A percentile compares a stretch with the other conserved stretches of the same genome.
phyloP scores from a whole-genome alignment of 2,329 filamentous ascomycete genomes.

The Penicillium sp. region DNA sequence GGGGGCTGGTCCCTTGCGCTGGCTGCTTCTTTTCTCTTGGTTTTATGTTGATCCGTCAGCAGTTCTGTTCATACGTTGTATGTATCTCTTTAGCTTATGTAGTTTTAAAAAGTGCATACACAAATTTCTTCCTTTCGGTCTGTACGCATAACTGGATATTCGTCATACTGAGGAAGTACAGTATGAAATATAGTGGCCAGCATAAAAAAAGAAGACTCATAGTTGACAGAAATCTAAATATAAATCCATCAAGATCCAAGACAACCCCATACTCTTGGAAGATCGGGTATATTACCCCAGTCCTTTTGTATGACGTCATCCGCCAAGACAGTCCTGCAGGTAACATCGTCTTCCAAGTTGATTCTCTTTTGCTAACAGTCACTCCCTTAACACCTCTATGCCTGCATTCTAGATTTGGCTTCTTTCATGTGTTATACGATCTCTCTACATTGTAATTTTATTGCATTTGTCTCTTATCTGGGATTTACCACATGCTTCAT shows the following conservation, averaged over 20 bases:
- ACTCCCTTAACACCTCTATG: background rate
- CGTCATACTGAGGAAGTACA: too few relatives aligned
- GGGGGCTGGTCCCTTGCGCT: slow-evolving; percentile 36
- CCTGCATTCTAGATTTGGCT: background rate
- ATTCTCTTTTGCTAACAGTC: background rate
- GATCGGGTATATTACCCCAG: background rate
- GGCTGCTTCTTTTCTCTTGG: slow-evolving; percentile 26
- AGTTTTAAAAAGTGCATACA: slow-evolving; percentile 22
- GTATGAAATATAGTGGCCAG: too few relatives aligned
- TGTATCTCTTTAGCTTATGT: slow-evolving; percentile 14
- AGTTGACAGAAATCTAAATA: background rate
- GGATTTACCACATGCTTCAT: background rate
- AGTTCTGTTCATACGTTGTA: slow-evolving; percentile 17
- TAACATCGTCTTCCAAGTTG: background rate
- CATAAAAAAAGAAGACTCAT: too few relatives aligned
- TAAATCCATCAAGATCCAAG: background rate
- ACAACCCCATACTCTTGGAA: background rate
- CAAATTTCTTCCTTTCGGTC: background rate
- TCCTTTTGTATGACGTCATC: slow-evolving; percentile 1
- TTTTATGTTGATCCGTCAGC: slow-evolving; percentile 14
- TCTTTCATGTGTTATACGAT: background rate
- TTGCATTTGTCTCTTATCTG: background rate
- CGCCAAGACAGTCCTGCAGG: background rate
- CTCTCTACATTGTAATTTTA: background rate
- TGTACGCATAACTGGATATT: background rate